Conservation (phyloP, 805 yeast species). For the Maudiozyma serrabonitensis region DNA sequence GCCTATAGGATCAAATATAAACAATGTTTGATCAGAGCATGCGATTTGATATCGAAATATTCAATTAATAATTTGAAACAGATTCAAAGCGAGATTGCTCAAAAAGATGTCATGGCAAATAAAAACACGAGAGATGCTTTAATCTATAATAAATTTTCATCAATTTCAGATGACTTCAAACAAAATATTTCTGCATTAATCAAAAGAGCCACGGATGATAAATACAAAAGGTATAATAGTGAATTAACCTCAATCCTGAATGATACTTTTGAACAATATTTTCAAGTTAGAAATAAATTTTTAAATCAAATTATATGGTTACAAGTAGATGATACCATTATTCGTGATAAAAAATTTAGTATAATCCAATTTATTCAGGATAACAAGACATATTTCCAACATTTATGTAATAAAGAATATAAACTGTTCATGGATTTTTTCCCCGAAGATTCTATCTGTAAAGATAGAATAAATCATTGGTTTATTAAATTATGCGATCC, state of each 20-base stretch:
- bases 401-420: conserved; percentile 51
- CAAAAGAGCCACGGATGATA: conserved; percentile 25
- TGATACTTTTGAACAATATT: conserved; percentile 59
- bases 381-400: conserved; percentile 49
- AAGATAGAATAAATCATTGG: conserved; percentile 41
- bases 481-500: conserved; percentile 64
- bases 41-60: conserved; percentile 65
- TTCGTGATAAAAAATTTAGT: conserved; percentile 18
- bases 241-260: conserved; percentile 44
- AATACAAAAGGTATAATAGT: conserved; percentile 41
- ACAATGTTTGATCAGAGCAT: conserved; percentile 74
- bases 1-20: conserved; percentile 62
- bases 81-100: conserved; percentile 23
- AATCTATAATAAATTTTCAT: conserved; percentile 53
- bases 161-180: conserved; percentile 33
- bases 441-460: conserved; percentile 30
- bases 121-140: conserved; percentile 46
- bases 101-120: conserved; percentile 19
- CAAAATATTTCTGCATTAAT: conserved; percentile 30
- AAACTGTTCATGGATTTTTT: conserved; percentile 50
- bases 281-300: conserved; percentile 44
- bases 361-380: conserved; percentile 55
- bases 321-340: conserved; percentile 28
- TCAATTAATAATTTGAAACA: conserved; percentile 35
- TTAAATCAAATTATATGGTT: conserved; percentile 35